Conservation (phyloP, 768 basidiomycete species). For the Steccherinum ochraceum region DNA sequence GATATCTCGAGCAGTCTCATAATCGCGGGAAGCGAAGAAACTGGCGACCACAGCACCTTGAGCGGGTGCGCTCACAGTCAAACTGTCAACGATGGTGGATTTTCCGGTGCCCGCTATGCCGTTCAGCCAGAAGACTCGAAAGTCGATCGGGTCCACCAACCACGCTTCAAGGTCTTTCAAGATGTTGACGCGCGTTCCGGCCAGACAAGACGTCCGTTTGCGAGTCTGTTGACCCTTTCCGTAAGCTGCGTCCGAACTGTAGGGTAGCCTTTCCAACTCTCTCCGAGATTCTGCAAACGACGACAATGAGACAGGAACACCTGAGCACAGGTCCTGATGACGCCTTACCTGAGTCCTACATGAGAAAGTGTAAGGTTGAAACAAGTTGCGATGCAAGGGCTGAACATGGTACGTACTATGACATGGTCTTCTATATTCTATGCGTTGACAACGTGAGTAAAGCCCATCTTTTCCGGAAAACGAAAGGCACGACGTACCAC, state of each 20-base stretch:
- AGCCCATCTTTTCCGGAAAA: no score
- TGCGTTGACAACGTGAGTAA: no score
- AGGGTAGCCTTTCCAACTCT: background rate
- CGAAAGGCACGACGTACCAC: no score
- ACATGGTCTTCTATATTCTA: no score
- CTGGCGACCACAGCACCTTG: background rate
- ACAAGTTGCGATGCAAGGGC: no score
- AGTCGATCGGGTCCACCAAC: conserved; percentile 29
- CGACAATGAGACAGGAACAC: no score
- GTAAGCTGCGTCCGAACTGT: background rate
- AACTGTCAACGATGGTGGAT: conserved; percentile 3
- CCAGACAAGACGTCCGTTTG: conserved; percentile 1
- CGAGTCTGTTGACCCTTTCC: no score
- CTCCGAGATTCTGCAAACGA: no score
- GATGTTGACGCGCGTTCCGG: conserved; percentile 7
- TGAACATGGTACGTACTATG: no score
- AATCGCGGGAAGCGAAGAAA: conserved; percentile 6
- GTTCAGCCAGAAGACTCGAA: conserved; percentile 12
- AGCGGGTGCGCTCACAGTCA: background rate
- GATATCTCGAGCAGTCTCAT: background rate
- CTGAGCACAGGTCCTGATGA: no score
- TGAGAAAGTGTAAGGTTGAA: no score
- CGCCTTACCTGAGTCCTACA: no score
- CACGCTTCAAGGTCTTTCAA: conserved; percentile 5
- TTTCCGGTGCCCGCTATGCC: conserved; percentile 11